These are phyloP conservation scores for Clarireedia paspali DNA, from an alignment of 2,329 filamentous ascomycete genomes.

Conservation along the genomic window DNA sequence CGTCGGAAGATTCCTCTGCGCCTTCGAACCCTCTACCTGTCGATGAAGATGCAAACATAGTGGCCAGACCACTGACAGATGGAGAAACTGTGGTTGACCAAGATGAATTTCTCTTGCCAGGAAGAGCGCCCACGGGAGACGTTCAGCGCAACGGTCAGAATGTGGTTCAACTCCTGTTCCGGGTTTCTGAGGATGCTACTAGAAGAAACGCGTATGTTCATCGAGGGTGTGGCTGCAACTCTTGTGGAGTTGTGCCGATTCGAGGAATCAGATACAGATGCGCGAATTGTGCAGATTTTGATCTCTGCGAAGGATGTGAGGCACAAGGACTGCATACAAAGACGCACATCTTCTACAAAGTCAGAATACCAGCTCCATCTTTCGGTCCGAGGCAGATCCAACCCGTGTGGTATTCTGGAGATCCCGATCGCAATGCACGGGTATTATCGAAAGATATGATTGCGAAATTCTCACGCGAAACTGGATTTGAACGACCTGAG, in stretches of 20 bases:
- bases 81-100: slow-evolving; percentile 29
- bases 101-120: slow-evolving; percentile 19
- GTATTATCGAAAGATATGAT: slow-evolving; percentile 61
- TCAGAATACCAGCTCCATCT: slow-evolving; percentile 80
- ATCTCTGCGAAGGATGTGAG: slow-evolving; percentile 92
- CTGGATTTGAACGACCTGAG: slow-evolving; percentile 76
- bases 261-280: slow-evolving; percentile 89
- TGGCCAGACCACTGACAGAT: slow-evolving; percentile 23
- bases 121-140: slow-evolving; percentile 1
- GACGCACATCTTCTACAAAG: slow-evolving; percentile 95
- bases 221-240: slow-evolving; percentile 85
- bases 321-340: slow-evolving; percentile 66
- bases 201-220: slow-evolving; percentile 84
- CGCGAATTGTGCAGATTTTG: slow-evolving; percentile 91
- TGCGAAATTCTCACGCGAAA: slow-evolving; percentile 60
- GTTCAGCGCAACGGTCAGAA: slow-evolving; percentile 57
- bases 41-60: slow-evolving; percentile 27
- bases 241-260: slow-evolving; percentile 81
- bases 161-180: slow-evolving; percentile 76
- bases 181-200: slow-evolving; percentile 90
- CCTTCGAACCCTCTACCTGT: neutral
- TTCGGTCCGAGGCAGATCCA: slow-evolving; percentile 75
- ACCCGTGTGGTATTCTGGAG: slow-evolving; percentile 81
- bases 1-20: neutral
- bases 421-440: slow-evolving; percentile 59